Evolutionary conservation across 2,329 filamentous ascomycete genomes (phyloP).

Genomic region (Venturia pyrina): DNA sequence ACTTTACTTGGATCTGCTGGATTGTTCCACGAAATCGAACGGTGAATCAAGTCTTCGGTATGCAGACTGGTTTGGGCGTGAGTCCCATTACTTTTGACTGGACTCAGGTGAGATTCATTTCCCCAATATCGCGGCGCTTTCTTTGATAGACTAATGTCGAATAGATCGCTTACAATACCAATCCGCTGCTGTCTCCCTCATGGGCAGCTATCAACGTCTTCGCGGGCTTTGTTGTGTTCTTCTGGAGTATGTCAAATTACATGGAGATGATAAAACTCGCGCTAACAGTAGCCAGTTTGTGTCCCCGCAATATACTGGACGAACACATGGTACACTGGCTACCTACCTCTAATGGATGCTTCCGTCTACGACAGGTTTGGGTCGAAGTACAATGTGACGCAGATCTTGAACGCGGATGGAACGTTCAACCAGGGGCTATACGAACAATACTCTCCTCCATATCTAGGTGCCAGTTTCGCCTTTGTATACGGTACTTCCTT

Average conservation of each 20-base stretch:
- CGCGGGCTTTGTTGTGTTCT: not conserved
- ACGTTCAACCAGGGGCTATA: constrained; percentile 26
- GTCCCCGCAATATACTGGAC: constrained; percentile 34
- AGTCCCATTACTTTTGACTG: constrained; percentile 39
- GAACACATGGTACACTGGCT: constrained; percentile 20
- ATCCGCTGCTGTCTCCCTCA: constrained; percentile 7
- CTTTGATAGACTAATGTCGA: not conserved
- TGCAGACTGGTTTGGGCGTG: constrained; percentile 55
- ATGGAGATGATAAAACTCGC: constrained; percentile 35
- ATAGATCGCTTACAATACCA: constrained; percentile 1
- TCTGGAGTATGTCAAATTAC: constrained; percentile 17
- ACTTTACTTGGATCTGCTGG: constrained; percentile 65
- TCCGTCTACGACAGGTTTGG: constrained; percentile 27
- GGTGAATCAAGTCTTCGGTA: constrained; percentile 65
- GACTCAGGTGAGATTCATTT: not conserved
- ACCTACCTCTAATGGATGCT: constrained; percentile 23
- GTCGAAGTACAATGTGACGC: constrained; percentile 23
- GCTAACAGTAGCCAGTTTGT: constrained; percentile 64
- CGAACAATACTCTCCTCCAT: constrained; percentile 26
- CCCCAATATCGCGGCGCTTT: no score
- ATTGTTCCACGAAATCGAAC: constrained; percentile 57
- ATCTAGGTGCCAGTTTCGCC: constrained; percentile 27
- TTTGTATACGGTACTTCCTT: constrained; percentile 29
- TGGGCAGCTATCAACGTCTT: constrained; percentile 5
- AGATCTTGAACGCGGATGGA: constrained; percentile 22